A percentile compares a stretch with the other conserved stretches of the same genome.
phyloP scores from a whole-genome alignment of 1,284 basidiomycete species.

The Trametes hirsuta region DNA sequence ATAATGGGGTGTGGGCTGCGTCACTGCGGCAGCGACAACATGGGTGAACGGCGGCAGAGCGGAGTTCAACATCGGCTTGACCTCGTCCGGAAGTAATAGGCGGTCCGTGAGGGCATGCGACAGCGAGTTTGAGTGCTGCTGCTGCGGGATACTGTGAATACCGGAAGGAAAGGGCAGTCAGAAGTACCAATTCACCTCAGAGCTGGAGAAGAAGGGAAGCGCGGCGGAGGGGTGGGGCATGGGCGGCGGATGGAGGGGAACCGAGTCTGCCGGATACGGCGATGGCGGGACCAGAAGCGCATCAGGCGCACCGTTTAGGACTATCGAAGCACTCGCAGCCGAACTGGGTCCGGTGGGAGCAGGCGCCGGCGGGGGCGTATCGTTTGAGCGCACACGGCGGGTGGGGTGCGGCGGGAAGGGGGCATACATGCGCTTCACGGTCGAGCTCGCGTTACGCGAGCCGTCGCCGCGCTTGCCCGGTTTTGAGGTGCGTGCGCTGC shows the following conservation, averaged over 20 bases:
- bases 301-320: conserved; percentile 6
- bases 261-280: conserved; percentile 10
- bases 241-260: conserved; percentile 14
- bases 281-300: conserved; percentile 9
- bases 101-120: conserved; percentile 10
- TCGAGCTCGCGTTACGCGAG: conserved; percentile 22
- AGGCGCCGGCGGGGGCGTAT: conserved; percentile 16
- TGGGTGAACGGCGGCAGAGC: background rate
- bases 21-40: conserved; percentile 15
- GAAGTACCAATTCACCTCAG: conserved; percentile 26
- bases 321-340: background rate
- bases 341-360: conserved; percentile 15
- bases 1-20: conserved; percentile 19
- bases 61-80: conserved; percentile 13
- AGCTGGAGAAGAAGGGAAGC: conserved; percentile 14
- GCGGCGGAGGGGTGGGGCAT: conserved; percentile 9
- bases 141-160: conserved; percentile 22
- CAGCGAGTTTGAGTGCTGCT: conserved; percentile 17
- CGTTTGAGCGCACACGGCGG: conserved; percentile 18
- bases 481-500: conserved; percentile 42
- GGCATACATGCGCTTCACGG: conserved; percentile 52
- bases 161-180: conserved; percentile 15
- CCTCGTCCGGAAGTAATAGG: conserved; percentile 12
- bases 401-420: conserved; percentile 50
- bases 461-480: conserved; percentile 26